These are phyloP conservation scores for Fusarium sp. DNA, from an alignment of 2,329 filamentous ascomycete species.

Conservation along the genomic window DNA sequence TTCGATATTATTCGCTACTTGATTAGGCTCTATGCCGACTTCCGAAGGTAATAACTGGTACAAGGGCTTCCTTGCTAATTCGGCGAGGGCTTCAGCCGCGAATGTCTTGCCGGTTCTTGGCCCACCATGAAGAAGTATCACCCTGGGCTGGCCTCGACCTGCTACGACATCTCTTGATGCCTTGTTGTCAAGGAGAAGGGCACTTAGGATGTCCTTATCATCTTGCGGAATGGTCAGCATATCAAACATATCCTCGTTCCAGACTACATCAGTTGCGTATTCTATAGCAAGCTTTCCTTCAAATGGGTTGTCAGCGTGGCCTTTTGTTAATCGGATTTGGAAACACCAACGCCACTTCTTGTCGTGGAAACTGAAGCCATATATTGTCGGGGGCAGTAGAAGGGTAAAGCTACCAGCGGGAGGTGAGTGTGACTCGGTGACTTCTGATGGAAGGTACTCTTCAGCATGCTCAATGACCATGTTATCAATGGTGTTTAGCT, in stretches of 20 bases:
- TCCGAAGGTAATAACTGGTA: neutral
- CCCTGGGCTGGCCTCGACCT: no score
- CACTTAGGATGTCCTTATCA: rapidly evolving
- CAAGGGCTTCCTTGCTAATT: neutral
- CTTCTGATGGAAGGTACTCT: no score
- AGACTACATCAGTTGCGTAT: neutral
- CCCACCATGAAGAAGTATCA: neutral
- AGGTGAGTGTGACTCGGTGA: neutral
- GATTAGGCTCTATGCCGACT: neutral
- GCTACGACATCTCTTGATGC: no score
- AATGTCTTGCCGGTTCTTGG: rapidly evolving
- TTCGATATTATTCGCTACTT: neutral
- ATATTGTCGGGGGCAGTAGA: neutral
- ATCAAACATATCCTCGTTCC: neutral
- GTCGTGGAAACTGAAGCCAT: neutral
- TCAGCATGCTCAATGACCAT: neutral
- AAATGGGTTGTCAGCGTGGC: neutral
- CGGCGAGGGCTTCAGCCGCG: neutral
- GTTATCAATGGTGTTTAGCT: neutral
- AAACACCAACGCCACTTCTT: neutral
- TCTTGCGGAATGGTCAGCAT: rapidly evolving
- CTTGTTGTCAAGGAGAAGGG: no score
- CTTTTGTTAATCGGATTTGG: rapidly evolving
- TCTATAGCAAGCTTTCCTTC: neutral
- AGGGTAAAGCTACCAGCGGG: neutral